These are phyloP conservation scores for Plectosphaerella sp. DNA, from an alignment of 2,329 filamentous ascomycete species.

Conservation along the genomic window DNA sequence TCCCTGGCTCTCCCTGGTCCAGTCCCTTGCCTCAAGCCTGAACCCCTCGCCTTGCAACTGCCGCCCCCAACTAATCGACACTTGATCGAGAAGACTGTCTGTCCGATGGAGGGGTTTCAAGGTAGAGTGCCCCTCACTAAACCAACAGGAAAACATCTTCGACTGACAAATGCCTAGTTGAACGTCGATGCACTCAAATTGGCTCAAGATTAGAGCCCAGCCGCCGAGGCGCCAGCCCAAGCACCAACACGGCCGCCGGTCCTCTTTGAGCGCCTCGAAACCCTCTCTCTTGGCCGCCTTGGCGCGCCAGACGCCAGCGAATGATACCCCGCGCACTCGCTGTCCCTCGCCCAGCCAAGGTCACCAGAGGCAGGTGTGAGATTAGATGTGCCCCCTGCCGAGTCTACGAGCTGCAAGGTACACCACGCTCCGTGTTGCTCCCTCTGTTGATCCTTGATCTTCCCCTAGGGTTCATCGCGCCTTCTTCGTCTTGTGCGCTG, in stretches of 20 bases:
- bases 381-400: slow-evolving; percentile 1
- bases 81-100: too few relatives aligned
- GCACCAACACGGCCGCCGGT: slow-evolving; percentile 1
- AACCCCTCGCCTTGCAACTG: too few relatives aligned
- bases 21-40: too few relatives aligned
- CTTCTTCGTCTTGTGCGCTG: too few relatives aligned
- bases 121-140: too few relatives aligned
- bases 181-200: slow-evolving; percentile 5
- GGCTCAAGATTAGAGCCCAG: slow-evolving; percentile 12
- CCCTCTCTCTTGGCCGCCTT: background rate
- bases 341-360: background rate
- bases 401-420: background rate
- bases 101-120: too few relatives aligned
- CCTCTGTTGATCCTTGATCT: too few relatives aligned
- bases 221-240: slow-evolving; percentile 6
- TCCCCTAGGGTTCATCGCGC: too few relatives aligned
- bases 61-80: too few relatives aligned
- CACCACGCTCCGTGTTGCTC: background rate
- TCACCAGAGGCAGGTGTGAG: background rate
- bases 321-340: background rate
- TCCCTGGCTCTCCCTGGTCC: too few relatives aligned
- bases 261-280: background rate
- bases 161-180: background rate
- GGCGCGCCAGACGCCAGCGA: background rate
- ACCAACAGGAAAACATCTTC: too few relatives aligned